Evolutionary conservation across 2,329 filamentous ascomycete genomes (phyloP), one percentile per base, ranked within the genome.

Genomic region (Colletotrichum zoysiae): DNA sequence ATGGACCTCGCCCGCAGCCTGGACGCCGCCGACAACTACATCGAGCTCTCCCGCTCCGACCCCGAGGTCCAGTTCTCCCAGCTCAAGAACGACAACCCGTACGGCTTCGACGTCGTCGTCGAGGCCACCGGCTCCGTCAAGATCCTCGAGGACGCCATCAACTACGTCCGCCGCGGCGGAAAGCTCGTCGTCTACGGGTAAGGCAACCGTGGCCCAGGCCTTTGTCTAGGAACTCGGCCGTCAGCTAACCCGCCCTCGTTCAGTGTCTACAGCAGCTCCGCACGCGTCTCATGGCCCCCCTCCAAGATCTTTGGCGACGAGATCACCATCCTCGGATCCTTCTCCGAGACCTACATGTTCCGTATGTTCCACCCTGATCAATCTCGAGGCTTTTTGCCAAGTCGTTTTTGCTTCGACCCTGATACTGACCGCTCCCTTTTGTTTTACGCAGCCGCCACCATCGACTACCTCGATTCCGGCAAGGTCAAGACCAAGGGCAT

Each of bases 281-380:
- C 88, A 67, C 86, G 87, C 60, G 90, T 94, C 40, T 85, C 87
- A 4, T 93, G 91, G 90, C 85, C 90, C 6, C 92, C 92, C n/a
- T 86, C 87, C 79, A 92, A 91, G 84, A 93, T 94, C 76, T 93
- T 89, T 78, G 85, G 86, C 77, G 82, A 84, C 73, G 91, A 93
- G 80, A 92, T 94, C 76, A 93, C 90, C 75, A 92, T 94, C 75
- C 83, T 93, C 65, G 91, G 91, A 35, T 91, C 89, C 64, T 94
- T 93, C 83, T 92, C 89, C 59, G 91, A 93, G 81, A 92, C 90
- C 33, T 92, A 90, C 82, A 92, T 91, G 86, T 92, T 92, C 85
- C 90, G 83, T 85, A 81, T 78, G 82, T 81, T 30, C 16, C 35
- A 11, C 9, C 5, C 38, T n/a, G 33, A n/a, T 40, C 16, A 8